Conservation (phyloP, 768 basidiomycete genomes). For the Phaeotremella skinneri region DNA sequence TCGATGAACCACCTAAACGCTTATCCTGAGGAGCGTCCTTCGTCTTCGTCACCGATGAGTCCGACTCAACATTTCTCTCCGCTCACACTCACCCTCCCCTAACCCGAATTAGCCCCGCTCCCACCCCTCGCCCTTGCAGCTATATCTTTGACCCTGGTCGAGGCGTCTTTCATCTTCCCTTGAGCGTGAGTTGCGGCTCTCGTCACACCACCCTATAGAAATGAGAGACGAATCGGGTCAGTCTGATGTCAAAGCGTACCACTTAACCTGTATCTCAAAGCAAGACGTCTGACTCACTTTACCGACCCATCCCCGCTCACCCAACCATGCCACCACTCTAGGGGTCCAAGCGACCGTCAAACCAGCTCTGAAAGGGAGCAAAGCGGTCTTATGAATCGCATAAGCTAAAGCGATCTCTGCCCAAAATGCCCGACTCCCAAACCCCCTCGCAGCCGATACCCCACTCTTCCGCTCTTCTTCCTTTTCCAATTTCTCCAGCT, state of each 20-base stretch:
- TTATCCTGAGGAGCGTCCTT: neutral
- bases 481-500: constrained; percentile 28
- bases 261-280: neutral
- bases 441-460: constrained; percentile 9
- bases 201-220: constrained; percentile 26
- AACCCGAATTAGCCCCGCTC: neutral
- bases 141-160: constrained; percentile 14
- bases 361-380: constrained; percentile 83
- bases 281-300: constrained; percentile 35
- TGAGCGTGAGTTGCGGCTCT: constrained; percentile 34
- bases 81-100: constrained; percentile 13
- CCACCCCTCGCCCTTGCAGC: neutral
- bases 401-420: constrained; percentile 92
- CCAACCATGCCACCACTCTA: constrained; percentile 77
- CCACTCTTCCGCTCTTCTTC: constrained; percentile 17
- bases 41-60: neutral
- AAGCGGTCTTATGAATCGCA: constrained; percentile 90
- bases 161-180: constrained; percentile 28
- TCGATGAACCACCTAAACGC: neutral
- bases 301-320: constrained; percentile 71
- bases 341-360: constrained; percentile 84
- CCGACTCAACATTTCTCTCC: constrained; percentile 11
- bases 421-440: constrained; percentile 70
- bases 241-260: too few relatives aligned
- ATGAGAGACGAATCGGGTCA: neutral